Percentiles rank a stretch among this genome's conserved stretches.
These are phyloP conservation scores for Pyrenula aspistea DNA, from an alignment of 495 filamentous ascomycete genomes.

Conservation along the genomic window DNA sequence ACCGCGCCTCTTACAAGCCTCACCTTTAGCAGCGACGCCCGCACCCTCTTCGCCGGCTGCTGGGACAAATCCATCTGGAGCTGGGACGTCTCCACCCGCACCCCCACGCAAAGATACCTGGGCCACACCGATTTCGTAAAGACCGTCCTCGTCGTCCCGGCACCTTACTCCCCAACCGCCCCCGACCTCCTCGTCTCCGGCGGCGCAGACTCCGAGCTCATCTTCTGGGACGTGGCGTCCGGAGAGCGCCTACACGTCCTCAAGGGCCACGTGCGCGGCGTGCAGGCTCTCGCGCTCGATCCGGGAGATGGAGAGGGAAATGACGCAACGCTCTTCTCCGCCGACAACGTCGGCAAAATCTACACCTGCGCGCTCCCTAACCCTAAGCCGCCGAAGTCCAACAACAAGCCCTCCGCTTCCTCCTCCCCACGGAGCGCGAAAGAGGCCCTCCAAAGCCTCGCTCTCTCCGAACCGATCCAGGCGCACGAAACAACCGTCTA, in stretches of 20 bases:
- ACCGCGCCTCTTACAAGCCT: slow-evolving; percentile 68
- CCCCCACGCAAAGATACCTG: slow-evolving; percentile 42
- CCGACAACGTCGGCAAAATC: slow-evolving; percentile 77
- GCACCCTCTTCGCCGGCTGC: slow-evolving; percentile 67
- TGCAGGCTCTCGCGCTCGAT: slow-evolving; percentile 67
- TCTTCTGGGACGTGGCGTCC: slow-evolving; percentile 64
- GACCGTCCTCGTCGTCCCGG: slow-evolving; percentile 37
- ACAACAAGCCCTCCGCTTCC: neutral
- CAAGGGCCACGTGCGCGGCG: slow-evolving; percentile 65
- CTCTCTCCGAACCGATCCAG: slow-evolving; percentile 46
- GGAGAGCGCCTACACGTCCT: slow-evolving; percentile 59
- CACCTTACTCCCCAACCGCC: slow-evolving; percentile 16
- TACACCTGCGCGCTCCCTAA: slow-evolving; percentile 34
- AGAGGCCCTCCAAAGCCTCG: slow-evolving; percentile 24
- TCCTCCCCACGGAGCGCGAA: slow-evolving; percentile 13
- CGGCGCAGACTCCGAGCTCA: slow-evolving; percentile 73
- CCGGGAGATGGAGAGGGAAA: slow-evolving; percentile 24
- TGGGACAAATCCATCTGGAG: slow-evolving; percentile 92
- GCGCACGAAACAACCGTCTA: slow-evolving; percentile 88
- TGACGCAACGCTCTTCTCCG: slow-evolving; percentile 53
- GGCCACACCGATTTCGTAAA: slow-evolving; percentile 92
- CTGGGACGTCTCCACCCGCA: slow-evolving; percentile 51
- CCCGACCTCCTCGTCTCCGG: slow-evolving; percentile 69
- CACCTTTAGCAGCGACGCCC: slow-evolving; percentile 47
- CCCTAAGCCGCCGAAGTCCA: neutral